These are phyloP conservation scores for Stereocaulon alpinum DNA, from an alignment of 495 filamentous ascomycete genomes.

Conservation along the genomic window DNA sequence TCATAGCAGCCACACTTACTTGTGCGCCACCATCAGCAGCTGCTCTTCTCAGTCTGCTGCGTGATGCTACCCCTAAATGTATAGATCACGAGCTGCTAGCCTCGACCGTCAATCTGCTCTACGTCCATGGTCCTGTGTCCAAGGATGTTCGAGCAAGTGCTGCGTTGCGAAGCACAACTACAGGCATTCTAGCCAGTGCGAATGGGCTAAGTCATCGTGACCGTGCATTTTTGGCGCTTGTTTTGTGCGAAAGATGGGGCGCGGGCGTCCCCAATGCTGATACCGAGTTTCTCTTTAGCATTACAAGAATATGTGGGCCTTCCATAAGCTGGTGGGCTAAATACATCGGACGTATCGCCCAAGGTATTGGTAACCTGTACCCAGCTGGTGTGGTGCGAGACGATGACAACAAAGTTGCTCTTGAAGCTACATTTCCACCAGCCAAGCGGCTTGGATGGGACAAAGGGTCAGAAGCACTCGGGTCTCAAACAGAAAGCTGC, in stretches of 20 bases:
- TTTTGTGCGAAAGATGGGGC: constrained; percentile 69
- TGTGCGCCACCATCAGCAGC: constrained; percentile 36
- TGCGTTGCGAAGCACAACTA: constrained; percentile 62
- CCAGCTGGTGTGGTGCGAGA: constrained; percentile 38
- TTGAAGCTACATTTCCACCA: background rate
- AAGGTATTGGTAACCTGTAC: constrained; percentile 37
- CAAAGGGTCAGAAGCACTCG: background rate
- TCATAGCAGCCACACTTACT: constrained; percentile 47
- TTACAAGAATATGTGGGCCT: constrained; percentile 36
- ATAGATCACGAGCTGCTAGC: constrained; percentile 26
- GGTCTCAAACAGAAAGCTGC: background rate
- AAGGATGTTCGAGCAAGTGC: constrained; percentile 50
- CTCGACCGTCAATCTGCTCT: constrained; percentile 37
- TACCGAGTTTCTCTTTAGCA: constrained; percentile 33
- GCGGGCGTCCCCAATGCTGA: constrained; percentile 49
- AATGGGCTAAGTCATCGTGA: constrained; percentile 66
- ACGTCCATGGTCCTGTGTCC: constrained; percentile 38
- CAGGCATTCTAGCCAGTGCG: constrained; percentile 50
- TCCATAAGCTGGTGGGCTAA: constrained; percentile 49
- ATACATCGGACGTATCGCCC: constrained; percentile 48
- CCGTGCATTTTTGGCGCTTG: constrained; percentile 59
- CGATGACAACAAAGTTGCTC: constrained; percentile 16
- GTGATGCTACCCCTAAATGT: constrained; percentile 32
- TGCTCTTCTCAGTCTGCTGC: constrained; percentile 33
- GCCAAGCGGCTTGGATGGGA: background rate